These are phyloP conservation scores for Keithomyces neogunnii DNA, from an alignment of 2,329 filamentous ascomycete genomes.

Conservation along the genomic window DNA sequence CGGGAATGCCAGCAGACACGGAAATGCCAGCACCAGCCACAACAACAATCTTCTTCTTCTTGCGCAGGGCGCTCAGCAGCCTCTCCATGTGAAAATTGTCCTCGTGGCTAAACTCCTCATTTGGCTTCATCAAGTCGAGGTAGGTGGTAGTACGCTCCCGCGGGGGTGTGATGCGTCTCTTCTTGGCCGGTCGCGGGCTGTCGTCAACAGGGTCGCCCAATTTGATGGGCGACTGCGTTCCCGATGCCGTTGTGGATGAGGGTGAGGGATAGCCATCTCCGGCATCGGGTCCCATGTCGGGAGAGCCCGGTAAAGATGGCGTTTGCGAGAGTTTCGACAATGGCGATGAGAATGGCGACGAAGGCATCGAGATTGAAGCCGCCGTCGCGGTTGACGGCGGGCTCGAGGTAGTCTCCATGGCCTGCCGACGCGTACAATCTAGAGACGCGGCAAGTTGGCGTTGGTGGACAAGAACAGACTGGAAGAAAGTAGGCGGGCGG, in stretches of 20 bases:
- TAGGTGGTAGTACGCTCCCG: constrained; percentile 70
- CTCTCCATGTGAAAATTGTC: constrained; percentile 53
- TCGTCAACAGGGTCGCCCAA: constrained; percentile 36
- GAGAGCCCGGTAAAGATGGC: constrained; percentile 41
- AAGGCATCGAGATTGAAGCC: constrained; percentile 32
- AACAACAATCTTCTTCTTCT: constrained; percentile 93
- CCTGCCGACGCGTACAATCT: not conserved
- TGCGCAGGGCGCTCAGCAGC: constrained; percentile 66
- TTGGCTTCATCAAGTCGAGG: constrained; percentile 57
- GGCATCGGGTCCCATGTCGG: constrained; percentile 27
- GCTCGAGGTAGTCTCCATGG: constrained; percentile 1
- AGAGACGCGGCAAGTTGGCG: not conserved
- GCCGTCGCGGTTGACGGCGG: constrained; percentile 18
- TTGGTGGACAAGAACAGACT: not conserved
- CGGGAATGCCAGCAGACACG: constrained; percentile 91
- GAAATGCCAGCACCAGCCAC: constrained; percentile 96
- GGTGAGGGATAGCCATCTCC: constrained; percentile 45
- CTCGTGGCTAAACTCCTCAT: constrained; percentile 37
- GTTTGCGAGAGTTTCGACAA: constrained; percentile 46
- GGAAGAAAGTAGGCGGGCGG: not conserved
- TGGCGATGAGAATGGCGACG: constrained; percentile 49
- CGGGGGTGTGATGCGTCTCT: constrained; percentile 54
- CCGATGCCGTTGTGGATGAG: constrained; percentile 36
- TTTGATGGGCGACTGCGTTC: constrained; percentile 43
- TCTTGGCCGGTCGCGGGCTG: constrained; percentile 64